phyloP scores from a whole-genome alignment of 2,329 filamentous ascomycete species.

The Cercospora berteroae region DNA sequence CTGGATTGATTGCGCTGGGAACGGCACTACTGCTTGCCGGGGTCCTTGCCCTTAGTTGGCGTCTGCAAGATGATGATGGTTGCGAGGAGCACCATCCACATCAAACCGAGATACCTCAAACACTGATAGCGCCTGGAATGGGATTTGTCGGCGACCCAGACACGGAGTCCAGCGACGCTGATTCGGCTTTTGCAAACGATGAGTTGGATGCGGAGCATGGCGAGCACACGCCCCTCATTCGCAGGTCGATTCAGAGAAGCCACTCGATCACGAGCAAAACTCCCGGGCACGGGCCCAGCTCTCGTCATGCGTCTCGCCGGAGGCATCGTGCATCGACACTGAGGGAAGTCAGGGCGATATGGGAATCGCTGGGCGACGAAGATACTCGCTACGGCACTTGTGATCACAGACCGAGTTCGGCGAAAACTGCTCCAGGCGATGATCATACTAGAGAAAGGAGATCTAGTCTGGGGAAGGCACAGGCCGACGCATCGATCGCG shows the following conservation, averaged over 20 bases:
- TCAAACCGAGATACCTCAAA: slow-evolving; percentile 50
- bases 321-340: slow-evolving; percentile 36
- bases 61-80: slow-evolving; percentile 70
- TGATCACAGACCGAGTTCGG: slow-evolving; percentile 18
- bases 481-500: background rate
- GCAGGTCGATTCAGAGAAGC: slow-evolving; percentile 22
- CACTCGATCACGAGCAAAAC: slow-evolving; percentile 18
- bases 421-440: slow-evolving; percentile 12
- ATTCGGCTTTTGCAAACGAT: slow-evolving; percentile 23
- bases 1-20: slow-evolving; percentile 78
- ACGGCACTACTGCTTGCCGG: slow-evolving; percentile 82
- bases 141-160: slow-evolving; percentile 50
- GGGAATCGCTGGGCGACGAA: slow-evolving; percentile 34
- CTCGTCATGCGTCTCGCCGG: slow-evolving; percentile 22
- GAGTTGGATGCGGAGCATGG: slow-evolving; percentile 23
- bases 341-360: slow-evolving; percentile 36
- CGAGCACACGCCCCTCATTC: slow-evolving; percentile 27
- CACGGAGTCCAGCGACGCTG: slow-evolving; percentile 29
- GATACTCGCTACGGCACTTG: slow-evolving; percentile 32
- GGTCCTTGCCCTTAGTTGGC: slow-evolving; percentile 90
- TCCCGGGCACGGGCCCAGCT: slow-evolving; percentile 10
- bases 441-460: slow-evolving; percentile 8
- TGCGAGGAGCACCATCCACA: slow-evolving; percentile 50
- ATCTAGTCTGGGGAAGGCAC: background rate
- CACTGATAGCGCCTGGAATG: slow-evolving; percentile 75